phyloP scores from a whole-genome alignment of 1,284 basidiomycete genomes.

The Dichomitus squalens region DNA sequence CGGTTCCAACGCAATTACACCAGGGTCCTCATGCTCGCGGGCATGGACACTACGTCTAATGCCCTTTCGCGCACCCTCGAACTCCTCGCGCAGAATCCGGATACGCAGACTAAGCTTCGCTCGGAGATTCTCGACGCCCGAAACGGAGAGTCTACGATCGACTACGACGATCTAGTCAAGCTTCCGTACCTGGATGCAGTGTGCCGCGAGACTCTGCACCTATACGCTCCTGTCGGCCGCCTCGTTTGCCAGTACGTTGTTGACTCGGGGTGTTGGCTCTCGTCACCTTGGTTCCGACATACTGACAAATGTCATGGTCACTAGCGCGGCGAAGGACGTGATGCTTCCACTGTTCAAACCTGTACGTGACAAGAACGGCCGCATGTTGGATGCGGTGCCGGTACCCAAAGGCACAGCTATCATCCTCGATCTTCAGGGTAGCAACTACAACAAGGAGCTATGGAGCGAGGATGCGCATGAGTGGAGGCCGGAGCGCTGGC shows the following conservation, averaged over 20 bases:
- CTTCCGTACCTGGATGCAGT: slow-evolving; percentile 37
- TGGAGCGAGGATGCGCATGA: slow-evolving; percentile 36
- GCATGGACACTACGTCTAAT: too few species aligned
- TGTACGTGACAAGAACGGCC: slow-evolving; percentile 14
- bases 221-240: slow-evolving; percentile 12
- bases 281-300: too few species aligned
- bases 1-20: background rate
- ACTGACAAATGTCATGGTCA: background rate
- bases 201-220: slow-evolving; percentile 34
- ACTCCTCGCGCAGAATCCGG: slow-evolving; percentile 23
- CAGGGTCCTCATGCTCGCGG: slow-evolving; percentile 28
- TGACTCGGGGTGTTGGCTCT: background rate
- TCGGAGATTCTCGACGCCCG: slow-evolving; percentile 26
- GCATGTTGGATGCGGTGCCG: slow-evolving; percentile 17
- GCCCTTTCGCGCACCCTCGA: slow-evolving; percentile 31
- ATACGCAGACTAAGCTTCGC: slow-evolving; percentile 25
- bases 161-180: slow-evolving; percentile 31
- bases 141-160: slow-evolving; percentile 18
- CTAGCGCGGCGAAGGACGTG: slow-evolving; percentile 14
- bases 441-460: slow-evolving; percentile 28
- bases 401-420: slow-evolving; percentile 19
- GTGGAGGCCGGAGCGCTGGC: slow-evolving; percentile 35
- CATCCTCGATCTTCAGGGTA: slow-evolving; percentile 13
- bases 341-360: slow-evolving; percentile 21
- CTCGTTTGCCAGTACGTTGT: too few species aligned